Percentiles rank a stretch among this genome's conserved stretches.
Evolutionary conservation across 108 stramenopile genomes (phyloP).

Genomic region (Nannochloropsis salina): DNA sequence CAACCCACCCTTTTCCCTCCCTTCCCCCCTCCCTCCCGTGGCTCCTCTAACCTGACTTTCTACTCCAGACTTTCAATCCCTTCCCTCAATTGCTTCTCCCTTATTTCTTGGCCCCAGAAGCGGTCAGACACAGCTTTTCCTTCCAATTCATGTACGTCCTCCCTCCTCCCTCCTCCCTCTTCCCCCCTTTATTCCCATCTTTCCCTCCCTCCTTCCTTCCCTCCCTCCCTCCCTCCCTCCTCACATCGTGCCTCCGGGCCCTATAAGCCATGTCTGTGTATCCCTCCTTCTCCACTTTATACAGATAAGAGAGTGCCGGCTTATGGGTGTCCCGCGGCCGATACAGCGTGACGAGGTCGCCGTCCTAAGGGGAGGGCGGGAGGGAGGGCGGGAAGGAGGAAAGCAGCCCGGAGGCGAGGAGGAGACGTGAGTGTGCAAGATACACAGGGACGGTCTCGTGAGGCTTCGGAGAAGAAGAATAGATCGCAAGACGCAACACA

Average conservation of each 20-base stretch:
- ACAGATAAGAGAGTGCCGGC: neutral
- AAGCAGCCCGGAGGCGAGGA: neutral
- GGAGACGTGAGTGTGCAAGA: neutral
- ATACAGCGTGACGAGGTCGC: neutral
- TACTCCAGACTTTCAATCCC: no score
- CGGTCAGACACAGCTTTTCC: no score
- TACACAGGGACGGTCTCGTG: neutral
- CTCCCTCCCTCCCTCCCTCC: slow-evolving; percentile 3
- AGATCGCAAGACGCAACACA: no score
- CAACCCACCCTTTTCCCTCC: neutral
- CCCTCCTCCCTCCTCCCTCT: no score
- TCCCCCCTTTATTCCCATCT: no score
- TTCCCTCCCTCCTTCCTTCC: neutral
- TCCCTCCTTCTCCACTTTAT: neutral
- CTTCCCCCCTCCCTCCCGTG: neutral
- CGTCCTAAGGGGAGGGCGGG: no score
- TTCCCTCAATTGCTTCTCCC: no score
- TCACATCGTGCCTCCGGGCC: slow-evolving; percentile 7
- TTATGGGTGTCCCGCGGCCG: neutral
- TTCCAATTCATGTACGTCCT: no score
- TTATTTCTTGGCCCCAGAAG: no score
- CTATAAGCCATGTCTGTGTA: neutral
- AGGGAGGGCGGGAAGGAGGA: neutral
- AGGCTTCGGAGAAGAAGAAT: no score
- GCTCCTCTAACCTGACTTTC: no score